Base-by-base conservation (phyloP, 2,329 filamentous ascomycete species). In the Harringtonia lauricola region DNA sequence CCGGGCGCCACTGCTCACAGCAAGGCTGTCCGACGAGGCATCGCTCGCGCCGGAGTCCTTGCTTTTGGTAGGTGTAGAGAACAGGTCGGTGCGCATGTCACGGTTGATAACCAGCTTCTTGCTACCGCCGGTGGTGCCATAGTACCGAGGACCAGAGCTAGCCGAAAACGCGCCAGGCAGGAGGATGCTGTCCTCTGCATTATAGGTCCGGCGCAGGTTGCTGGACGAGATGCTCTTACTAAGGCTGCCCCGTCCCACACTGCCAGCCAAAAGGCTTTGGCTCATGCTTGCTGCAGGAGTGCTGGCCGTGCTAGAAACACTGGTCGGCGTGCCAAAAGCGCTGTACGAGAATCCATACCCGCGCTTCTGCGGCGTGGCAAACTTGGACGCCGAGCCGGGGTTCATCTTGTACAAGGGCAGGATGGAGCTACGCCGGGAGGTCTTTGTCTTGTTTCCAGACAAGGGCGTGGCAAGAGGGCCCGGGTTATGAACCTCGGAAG, bases 91-190 rank as follows among this genome's bases (percentile, higher is more conserved):
- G 43, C 86, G 77, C 58, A 98, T 72, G 52, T 82, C 83, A 50
- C 87, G 82, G 63, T 95, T 94, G 59, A 98, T 95, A 42, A 89
- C 83, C 45, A 98, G 74, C 61, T 88, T 89, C 68, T 95, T 95
- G 53, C 95, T 77, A 57, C 76, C 86, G 36, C 78, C 76, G 39
- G 73, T 74, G 57, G 71, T 79, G n/a, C 77, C 74, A 41, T 81
- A 82, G 52, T 78, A 74, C 46, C 81, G 76, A 30, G 74, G 71
- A 45, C 70, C 72, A 17, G 74, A 67, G 56, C 76, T 82, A 22
- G 82, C 71, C 2, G 86, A 85, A 60, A 95, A 89, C 2, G 88
- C 87, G 31, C 86, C 86, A 1, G 89, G 88, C 2, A 85, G 77
- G 24, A 95, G 70, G 45, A 95, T 83, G 60, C 86, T 94, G 51